A percentile compares a stretch with the other conserved stretches of the same genome.
Evolutionary conservation across 805 yeast genomes (phyloP).

Genomic region (Cyberlindnera maritima): DNA sequence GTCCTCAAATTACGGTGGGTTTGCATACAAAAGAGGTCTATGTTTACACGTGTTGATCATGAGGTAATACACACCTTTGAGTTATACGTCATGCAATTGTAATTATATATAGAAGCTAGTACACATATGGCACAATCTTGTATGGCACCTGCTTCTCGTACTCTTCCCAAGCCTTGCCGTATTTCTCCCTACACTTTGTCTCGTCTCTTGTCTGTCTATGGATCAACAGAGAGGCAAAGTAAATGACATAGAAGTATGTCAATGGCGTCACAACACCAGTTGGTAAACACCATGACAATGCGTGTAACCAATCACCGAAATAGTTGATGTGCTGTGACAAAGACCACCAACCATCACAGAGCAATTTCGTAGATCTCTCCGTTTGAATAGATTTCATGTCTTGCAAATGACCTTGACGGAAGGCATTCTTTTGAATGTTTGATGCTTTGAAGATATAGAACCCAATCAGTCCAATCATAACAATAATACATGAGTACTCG

Average conservation of each 20-base stretch:
- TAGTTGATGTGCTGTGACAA: constrained; percentile 90
- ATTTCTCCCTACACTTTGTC: constrained; percentile 81
- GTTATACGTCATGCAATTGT: too few relatives aligned
- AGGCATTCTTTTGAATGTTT: constrained; percentile 80
- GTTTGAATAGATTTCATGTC: constrained; percentile 72
- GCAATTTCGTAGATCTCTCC: constrained; percentile 70
- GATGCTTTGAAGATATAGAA: constrained; percentile 80
- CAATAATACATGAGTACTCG: constrained; percentile 35
- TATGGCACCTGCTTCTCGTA: constrained; percentile 82
- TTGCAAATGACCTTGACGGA: constrained; percentile 72
- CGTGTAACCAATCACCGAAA: constrained; percentile 92
- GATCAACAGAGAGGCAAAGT: constrained; percentile 75
- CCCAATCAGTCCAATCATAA: constrained; percentile 56
- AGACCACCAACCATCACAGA: constrained; percentile 97
- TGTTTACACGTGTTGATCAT: neutral
- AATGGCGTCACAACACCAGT: constrained; percentile 79
- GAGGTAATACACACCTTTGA: neutral
- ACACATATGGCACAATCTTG: constrained; percentile 85
- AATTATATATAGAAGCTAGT: constrained; percentile 35
- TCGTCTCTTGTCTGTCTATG: constrained; percentile 94
- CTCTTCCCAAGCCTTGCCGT: constrained; percentile 82
- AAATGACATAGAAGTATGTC: constrained; percentile 83
- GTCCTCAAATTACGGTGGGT: too few relatives aligned
- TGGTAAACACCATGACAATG: constrained; percentile 89
- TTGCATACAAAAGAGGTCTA: neutral